Evolutionary conservation across 2,329 filamentous ascomycete species (phyloP).

Genomic region (Cytospora chrysosperma): DNA sequence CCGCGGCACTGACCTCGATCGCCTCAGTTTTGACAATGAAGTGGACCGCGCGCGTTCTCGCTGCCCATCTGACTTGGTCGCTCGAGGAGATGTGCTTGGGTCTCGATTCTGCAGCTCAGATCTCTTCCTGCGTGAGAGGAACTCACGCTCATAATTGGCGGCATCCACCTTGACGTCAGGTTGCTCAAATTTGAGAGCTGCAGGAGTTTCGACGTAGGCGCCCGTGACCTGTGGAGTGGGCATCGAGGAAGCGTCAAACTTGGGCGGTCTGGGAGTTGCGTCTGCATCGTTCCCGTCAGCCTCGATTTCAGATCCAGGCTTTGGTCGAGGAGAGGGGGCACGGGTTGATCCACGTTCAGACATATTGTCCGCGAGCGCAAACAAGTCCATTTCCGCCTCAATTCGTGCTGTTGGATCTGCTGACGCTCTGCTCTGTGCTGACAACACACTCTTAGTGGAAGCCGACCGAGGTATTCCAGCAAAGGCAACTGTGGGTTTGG

Average conservation of each 20-base stretch:
- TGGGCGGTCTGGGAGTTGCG: conserved; percentile 48
- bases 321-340: conserved; percentile 46
- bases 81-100: conserved; percentile 14
- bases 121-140: not conserved
- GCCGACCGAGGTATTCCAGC: conserved; percentile 31
- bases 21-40: conserved; percentile 34
- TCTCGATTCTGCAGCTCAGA: not conserved
- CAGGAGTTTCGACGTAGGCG: conserved; percentile 58
- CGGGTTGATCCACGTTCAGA: conserved; percentile 56
- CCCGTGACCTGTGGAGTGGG: conserved; percentile 55
- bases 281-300: conserved; percentile 34
- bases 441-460: conserved; percentile 21
- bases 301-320: conserved; percentile 31
- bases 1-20: conserved; percentile 43
- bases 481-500: conserved; percentile 47
- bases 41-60: conserved; percentile 28
- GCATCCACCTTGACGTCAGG: conserved; percentile 19
- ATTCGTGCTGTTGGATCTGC: conserved; percentile 56
- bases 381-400: conserved; percentile 55
- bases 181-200: conserved; percentile 43
- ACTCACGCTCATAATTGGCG: conserved; percentile 11
- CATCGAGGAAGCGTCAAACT: conserved; percentile 46
- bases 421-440: conserved; percentile 16
- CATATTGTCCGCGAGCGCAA: conserved; percentile 53
- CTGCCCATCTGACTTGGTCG: conserved; percentile 24